These are phyloP conservation scores for Pseudonitzschia pungens DNA, from an alignment of 108 stramenopile genomes.

Conservation along the genomic window DNA sequence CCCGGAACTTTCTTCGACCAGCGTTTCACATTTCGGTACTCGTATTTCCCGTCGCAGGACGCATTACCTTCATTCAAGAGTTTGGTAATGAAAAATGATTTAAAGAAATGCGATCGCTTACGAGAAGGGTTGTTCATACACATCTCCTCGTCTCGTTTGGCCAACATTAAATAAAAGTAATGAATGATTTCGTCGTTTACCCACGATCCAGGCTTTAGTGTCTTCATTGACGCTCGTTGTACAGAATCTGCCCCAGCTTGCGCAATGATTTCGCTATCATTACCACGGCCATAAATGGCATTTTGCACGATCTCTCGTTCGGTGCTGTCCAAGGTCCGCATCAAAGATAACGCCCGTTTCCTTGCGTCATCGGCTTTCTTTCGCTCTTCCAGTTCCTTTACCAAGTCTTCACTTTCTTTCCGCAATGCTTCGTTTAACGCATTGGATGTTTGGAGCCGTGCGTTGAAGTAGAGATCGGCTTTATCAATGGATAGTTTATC, in stretches of 20 bases:
- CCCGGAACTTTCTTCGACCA: constrained; percentile 92
- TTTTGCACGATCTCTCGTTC: constrained; percentile 54
- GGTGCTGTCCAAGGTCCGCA: constrained; percentile 65
- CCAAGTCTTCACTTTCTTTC: not conserved
- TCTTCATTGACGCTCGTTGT: constrained; percentile 61
- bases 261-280: constrained; percentile 53
- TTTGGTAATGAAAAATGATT: constrained; percentile 94
- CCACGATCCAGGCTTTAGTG: constrained; percentile 81
- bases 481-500: constrained; percentile 19
- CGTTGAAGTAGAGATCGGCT: constrained; percentile 27
- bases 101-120: constrained; percentile 88
- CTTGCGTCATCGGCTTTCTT: constrained; percentile 51
- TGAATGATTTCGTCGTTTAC: constrained; percentile 98
- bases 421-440: not conserved
- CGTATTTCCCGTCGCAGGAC: constrained; percentile 65
- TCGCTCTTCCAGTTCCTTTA: constrained; percentile 36
- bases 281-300: constrained; percentile 57
- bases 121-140: constrained; percentile 55
- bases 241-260: constrained; percentile 68
- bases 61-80: constrained; percentile 77
- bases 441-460: not conserved
- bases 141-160: constrained; percentile 77
- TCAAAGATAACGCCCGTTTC: constrained; percentile 49
- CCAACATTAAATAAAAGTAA: constrained; percentile 86
- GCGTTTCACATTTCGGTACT: constrained; percentile 88